Conservation (phyloP, 352 stramenopile genomes). For the Globisporangium paddicum region DNA sequence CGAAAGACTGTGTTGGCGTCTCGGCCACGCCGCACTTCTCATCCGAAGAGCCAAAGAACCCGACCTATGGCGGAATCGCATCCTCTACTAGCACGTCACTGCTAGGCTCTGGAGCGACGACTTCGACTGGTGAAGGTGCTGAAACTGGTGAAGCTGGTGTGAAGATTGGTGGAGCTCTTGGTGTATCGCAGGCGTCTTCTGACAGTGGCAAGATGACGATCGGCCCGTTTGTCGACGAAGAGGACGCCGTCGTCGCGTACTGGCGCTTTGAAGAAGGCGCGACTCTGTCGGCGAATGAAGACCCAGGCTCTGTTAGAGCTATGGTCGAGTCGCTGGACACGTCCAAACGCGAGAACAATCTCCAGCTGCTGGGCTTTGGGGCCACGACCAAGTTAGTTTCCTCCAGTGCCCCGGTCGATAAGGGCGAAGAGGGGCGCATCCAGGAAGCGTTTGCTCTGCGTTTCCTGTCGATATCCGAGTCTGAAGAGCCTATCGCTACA, state of each 20-base stretch:
- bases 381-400: slow-evolving; percentile 31
- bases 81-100: slow-evolving; percentile 8
- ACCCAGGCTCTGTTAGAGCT: slow-evolving; percentile 17
- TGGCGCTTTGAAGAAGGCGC: slow-evolving; percentile 84
- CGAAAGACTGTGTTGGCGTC: slow-evolving; percentile 53
- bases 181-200: too few species aligned
- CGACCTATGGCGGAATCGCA: slow-evolving; percentile 42
- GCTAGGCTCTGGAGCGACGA: not conserved
- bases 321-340: slow-evolving; percentile 70
- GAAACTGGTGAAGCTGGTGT: not conserved
- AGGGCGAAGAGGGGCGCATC: slow-evolving; percentile 61
- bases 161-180: not conserved
- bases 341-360: slow-evolving; percentile 77
- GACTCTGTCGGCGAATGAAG: slow-evolving; percentile 6
- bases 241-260: slow-evolving; percentile 80
- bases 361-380: slow-evolving; percentile 44
- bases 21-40: slow-evolving; percentile 40
- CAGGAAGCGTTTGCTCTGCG: slow-evolving; percentile 62
- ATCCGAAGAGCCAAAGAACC: slow-evolving; percentile 46
- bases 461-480: slow-evolving; percentile 26
- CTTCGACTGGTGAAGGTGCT: slow-evolving; percentile 1
- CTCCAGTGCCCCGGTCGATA: slow-evolving; percentile 68
- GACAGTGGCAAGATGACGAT: slow-evolving; percentile 52
- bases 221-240: slow-evolving; percentile 79
- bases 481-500: not conserved